These are phyloP conservation scores for Decorospora gaudefroyi DNA, from an alignment of 2,329 filamentous ascomycete species.

Conservation along the genomic window DNA sequence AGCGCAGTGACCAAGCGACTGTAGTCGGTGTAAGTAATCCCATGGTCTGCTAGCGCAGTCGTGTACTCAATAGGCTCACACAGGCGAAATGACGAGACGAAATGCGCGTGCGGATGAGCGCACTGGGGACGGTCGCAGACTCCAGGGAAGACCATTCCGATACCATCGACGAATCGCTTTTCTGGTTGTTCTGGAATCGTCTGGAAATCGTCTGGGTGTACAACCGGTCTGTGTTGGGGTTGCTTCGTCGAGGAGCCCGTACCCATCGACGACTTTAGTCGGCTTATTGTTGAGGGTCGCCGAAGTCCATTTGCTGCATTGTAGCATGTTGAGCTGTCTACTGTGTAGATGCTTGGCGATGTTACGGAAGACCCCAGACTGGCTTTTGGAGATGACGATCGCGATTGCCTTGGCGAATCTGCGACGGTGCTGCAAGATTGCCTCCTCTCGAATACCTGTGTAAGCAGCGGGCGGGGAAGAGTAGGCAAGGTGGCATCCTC, in stretches of 20 bases:
- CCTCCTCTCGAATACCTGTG: background rate
- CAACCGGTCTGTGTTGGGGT: background rate
- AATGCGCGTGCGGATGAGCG: conserved; percentile 21
- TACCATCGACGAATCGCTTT: conserved; percentile 34
- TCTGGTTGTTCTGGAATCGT: conserved; percentile 25
- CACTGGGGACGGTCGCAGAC: conserved; percentile 28
- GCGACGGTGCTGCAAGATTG: conserved; percentile 1
- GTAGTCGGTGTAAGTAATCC: conserved; percentile 31
- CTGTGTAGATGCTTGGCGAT: conserved; percentile 14
- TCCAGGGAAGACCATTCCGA: conserved; percentile 34
- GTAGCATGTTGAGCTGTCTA: conserved; percentile 8
- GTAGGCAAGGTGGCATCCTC: background rate
- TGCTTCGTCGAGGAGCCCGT: conserved; percentile 3
- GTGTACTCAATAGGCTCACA: conserved; percentile 36
- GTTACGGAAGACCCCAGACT: conserved; percentile 15
- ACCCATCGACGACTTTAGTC: conserved; percentile 22
- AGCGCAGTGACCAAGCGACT: conserved; percentile 21
- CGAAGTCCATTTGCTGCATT: conserved; percentile 2
- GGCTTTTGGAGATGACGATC: conserved; percentile 2
- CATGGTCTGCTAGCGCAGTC: conserved; percentile 33
- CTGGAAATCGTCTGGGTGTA: conserved; percentile 23
- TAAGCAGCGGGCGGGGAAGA: background rate
- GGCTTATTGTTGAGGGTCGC: conserved; percentile 22
- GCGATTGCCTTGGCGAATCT: background rate
- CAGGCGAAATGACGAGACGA: conserved; percentile 30